Evolutionary conservation across 2,329 filamentous ascomycete species (phyloP).

Genomic region (Geoglossum cookeanum): DNA sequence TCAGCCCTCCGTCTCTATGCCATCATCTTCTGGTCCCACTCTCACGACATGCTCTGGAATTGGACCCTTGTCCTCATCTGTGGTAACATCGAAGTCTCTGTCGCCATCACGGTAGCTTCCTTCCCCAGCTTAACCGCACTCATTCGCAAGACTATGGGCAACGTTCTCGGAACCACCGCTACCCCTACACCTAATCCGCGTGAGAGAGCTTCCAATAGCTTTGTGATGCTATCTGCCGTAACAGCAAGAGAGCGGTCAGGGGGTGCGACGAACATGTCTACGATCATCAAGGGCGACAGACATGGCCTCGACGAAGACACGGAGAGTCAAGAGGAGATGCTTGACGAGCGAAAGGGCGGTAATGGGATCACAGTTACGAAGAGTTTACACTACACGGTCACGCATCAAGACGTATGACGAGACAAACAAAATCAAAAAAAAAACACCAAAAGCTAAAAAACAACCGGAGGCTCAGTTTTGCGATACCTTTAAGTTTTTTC

Average conservation of each 20-base stretch:
- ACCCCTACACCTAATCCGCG: not conserved
- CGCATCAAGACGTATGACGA: not conserved
- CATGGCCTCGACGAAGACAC: not conserved
- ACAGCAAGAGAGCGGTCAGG: not conserved
- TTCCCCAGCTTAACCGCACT: slow-evolving; percentile 6
- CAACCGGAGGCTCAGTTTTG: no score
- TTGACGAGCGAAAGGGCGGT: not conserved
- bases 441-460: no score
- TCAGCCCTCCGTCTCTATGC: slow-evolving; percentile 5
- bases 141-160: slow-evolving; percentile 3
- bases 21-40: slow-evolving; percentile 6
- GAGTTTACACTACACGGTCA: not conserved
- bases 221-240: not conserved
- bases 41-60: slow-evolving; percentile 8
- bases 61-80: slow-evolving; percentile 7
- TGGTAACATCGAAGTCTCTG: slow-evolving; percentile 7
- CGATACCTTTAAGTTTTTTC: no score
- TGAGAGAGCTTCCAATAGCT: not conserved
- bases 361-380: not conserved
- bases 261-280: not conserved
- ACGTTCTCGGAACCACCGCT: not conserved
- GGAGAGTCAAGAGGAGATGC: not conserved
- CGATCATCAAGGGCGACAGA: not conserved
- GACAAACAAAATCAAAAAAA: no score
- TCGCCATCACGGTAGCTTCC: slow-evolving; percentile 8